phyloP scores from a whole-genome alignment of 2,329 filamentous ascomycete genomes.

The Tolypocladium inflatum region DNA sequence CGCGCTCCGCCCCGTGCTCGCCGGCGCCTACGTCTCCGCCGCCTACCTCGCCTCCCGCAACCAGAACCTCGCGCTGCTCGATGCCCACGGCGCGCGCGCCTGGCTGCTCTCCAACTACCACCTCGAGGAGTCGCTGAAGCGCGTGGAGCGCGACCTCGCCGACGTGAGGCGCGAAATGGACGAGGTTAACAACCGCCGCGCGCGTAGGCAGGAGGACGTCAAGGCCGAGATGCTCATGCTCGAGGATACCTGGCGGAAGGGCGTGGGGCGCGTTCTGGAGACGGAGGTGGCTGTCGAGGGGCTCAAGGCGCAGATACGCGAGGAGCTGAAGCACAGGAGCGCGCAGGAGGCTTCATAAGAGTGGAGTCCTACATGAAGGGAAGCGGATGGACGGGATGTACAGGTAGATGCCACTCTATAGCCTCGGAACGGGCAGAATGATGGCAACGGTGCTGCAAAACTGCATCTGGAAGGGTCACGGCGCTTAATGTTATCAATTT shows the following conservation, averaged over 20 bases:
- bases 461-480: neutral
- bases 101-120: constrained; percentile 84
- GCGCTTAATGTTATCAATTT: neutral
- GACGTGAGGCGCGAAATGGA: constrained; percentile 61
- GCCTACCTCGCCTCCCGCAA: constrained; percentile 43
- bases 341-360: neutral
- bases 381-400: neutral
- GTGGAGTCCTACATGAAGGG: neutral
- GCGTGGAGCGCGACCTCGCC: constrained; percentile 66
- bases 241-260: constrained; percentile 70
- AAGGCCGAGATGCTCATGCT: constrained; percentile 63
- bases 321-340: constrained; percentile 38
- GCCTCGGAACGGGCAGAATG: neutral
- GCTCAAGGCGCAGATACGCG: constrained; percentile 56
- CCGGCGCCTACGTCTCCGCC: constrained; percentile 38
- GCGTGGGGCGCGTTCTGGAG: constrained; percentile 73
- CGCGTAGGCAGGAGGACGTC: constrained; percentile 59
- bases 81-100: constrained; percentile 75
- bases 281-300: constrained; percentile 76
- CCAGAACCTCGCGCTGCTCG: constrained; percentile 60
- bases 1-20: constrained; percentile 53
- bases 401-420: neutral
- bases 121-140: constrained; percentile 56
- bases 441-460: neutral
- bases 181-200: constrained; percentile 59